Percentiles rank a stretch among this genome's conserved stretches.
phyloP scores from a whole-genome alignment of 495 filamentous ascomycete genomes.

The Endocarpon pusillum region DNA sequence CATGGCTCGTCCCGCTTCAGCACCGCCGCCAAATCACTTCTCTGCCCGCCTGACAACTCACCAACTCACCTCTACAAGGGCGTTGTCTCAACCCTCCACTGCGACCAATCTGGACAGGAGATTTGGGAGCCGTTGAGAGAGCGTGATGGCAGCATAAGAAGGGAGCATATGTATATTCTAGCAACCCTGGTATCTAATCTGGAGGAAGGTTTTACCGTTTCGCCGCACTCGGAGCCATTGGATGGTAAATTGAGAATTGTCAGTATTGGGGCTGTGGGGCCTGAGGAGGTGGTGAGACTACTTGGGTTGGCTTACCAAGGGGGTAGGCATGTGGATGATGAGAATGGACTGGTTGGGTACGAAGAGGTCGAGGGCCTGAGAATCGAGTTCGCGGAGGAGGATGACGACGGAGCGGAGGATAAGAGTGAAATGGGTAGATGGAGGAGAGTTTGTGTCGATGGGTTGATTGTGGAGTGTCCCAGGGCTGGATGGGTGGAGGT shows the following conservation, averaged over 20 bases:
- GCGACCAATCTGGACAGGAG: constrained; percentile 11
- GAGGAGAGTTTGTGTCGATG: constrained; percentile 79
- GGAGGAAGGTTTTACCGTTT: constrained; percentile 65
- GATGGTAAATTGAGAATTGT: constrained; percentile 52
- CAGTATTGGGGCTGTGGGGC: constrained; percentile 48
- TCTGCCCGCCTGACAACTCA: constrained; percentile 40
- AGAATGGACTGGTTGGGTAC: constrained; percentile 46
- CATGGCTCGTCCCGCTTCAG: constrained; percentile 62
- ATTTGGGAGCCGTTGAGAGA: no score
- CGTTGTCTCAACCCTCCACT: constrained; percentile 25
- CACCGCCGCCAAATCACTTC: constrained; percentile 60
- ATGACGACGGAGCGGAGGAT: no score
- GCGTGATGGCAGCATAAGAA: no score
- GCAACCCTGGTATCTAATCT: constrained; percentile 60
- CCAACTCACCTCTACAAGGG: constrained; percentile 53
- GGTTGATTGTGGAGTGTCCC: constrained; percentile 59
- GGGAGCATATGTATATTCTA: constrained; percentile 55
- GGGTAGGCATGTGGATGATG: constrained; percentile 50
- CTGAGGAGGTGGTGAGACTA: constrained; percentile 49
- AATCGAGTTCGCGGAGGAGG: constrained; percentile 45
- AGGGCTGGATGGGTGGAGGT: constrained; percentile 57
- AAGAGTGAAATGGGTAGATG: no score
- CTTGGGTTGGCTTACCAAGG: constrained; percentile 60
- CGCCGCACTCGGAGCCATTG: constrained; percentile 45
- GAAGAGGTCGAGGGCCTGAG: constrained; percentile 41